Evolutionary conservation across 306 rosid genomes (phyloP).

Genomic region (Mucuna pruriens): DNA sequence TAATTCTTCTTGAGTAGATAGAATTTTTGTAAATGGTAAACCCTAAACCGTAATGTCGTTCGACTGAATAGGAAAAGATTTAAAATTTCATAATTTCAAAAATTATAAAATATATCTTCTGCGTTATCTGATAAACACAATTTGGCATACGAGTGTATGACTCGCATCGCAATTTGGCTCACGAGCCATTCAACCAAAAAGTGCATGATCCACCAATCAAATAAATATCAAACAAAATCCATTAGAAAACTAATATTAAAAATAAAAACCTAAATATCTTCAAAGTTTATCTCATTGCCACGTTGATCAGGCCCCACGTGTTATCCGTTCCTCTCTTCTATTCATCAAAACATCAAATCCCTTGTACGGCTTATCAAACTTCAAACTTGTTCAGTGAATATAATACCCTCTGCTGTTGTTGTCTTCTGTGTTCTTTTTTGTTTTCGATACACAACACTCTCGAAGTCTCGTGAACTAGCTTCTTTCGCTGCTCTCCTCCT

Average conservation of each 20-base stretch:
- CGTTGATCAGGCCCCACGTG: conserved; percentile 42
- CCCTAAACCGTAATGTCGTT: too few species aligned
- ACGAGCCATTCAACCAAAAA: not conserved
- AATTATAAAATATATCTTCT: not conserved
- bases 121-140: not conserved
- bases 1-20: too few species aligned
- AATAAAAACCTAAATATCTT: conserved; percentile 23
- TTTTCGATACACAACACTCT: not conserved
- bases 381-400: not conserved
- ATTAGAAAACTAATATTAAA: not conserved
- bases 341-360: conserved; percentile 2
- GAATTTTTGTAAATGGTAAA: too few species aligned
- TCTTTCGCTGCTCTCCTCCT: not conserved
- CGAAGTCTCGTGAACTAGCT: not conserved
- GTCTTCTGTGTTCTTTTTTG: not conserved
- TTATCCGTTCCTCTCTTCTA: conserved; percentile 36
- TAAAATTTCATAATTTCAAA: not conserved
- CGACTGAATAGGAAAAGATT: too few species aligned
- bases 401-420: not conserved
- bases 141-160: not conserved
- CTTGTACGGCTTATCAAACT: not conserved
- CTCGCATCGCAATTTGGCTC: conserved; percentile 17
- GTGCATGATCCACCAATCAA: conserved; percentile 16
- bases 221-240: conserved; percentile 21
- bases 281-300: conserved; percentile 28